Percentiles rank a stretch among this genome's conserved stretches.
These are phyloP conservation scores for Scytalidium sp. DNA, from an alignment of 2,329 filamentous ascomycete genomes.

Conservation along the genomic window DNA sequence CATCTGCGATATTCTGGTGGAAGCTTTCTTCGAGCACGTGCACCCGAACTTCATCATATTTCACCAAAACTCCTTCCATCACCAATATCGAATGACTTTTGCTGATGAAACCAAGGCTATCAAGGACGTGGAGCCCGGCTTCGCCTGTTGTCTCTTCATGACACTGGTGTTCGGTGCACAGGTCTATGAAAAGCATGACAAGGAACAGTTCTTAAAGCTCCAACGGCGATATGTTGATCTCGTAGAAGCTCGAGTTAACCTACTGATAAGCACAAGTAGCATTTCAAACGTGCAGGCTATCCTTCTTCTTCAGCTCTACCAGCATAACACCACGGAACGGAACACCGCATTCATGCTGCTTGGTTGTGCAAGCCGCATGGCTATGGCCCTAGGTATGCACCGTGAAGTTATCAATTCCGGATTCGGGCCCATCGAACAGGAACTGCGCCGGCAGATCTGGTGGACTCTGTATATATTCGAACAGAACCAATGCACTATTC, in stretches of 20 bases:
- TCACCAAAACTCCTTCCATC: slow-evolving; percentile 36
- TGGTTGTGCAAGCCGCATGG: slow-evolving; percentile 38
- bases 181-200: slow-evolving; percentile 28
- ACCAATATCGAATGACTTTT: slow-evolving; percentile 35
- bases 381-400: slow-evolving; percentile 41
- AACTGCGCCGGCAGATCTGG: slow-evolving; percentile 26
- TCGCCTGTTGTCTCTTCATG: slow-evolving; percentile 38
- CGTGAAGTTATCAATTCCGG: slow-evolving; percentile 34
- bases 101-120: slow-evolving; percentile 16
- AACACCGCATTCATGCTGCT: slow-evolving; percentile 38
- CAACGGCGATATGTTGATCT: slow-evolving; percentile 30
- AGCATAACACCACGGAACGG: slow-evolving; percentile 38
- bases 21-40: slow-evolving; percentile 36
- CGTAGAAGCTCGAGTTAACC: slow-evolving; percentile 31
- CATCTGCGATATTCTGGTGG: slow-evolving; percentile 33
- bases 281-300: slow-evolving; percentile 39
- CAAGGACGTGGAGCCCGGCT: slow-evolving; percentile 35
- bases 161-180: slow-evolving; percentile 40
- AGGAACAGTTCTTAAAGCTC: slow-evolving; percentile 26
- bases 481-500: slow-evolving; percentile 25
- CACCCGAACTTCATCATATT: slow-evolving; percentile 37
- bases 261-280: slow-evolving; percentile 33
- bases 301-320: slow-evolving; percentile 37
- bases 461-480: slow-evolving; percentile 27
- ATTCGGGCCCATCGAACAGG: slow-evolving; percentile 28